Conservation (phyloP, 1,284 basidiomycete species). For the Leccinum griseonigrum region DNA sequence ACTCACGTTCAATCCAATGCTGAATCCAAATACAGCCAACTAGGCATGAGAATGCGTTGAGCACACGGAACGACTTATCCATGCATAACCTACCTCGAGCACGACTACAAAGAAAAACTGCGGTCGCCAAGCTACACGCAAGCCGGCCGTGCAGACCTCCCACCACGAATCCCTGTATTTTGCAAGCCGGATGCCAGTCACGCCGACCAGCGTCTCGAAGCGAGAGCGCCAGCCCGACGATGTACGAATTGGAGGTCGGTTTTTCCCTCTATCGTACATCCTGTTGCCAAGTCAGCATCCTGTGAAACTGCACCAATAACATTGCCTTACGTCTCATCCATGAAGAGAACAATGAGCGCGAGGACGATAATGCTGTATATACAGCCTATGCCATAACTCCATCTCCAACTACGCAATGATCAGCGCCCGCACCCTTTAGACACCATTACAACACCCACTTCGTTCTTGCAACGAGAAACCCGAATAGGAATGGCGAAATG, state of each 20-base stretch:
- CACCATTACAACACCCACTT: constrained; percentile 31
- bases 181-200: constrained; percentile 62
- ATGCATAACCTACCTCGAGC: constrained; percentile 46
- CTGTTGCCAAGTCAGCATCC: constrained; percentile 34
- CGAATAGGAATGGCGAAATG: constrained; percentile 66
- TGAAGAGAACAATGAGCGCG: constrained; percentile 52
- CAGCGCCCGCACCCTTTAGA: neutral
- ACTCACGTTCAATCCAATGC: constrained; percentile 69
- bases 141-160: constrained; percentile 42
- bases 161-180: constrained; percentile 59
- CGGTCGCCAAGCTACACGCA: constrained; percentile 63
- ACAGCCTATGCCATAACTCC: constrained; percentile 69
- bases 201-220: constrained; percentile 61
- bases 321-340: constrained; percentile 60
- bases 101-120: constrained; percentile 55
- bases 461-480: constrained; percentile 63
- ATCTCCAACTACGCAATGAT: constrained; percentile 51
- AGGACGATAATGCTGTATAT: constrained; percentile 60
- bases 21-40: constrained; percentile 65
- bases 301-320: neutral
- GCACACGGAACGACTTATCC: neutral
- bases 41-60: constrained; percentile 17
- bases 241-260: constrained; percentile 44
- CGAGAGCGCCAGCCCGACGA: constrained; percentile 51
- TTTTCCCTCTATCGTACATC: constrained; percentile 65